Evolutionary conservation across 2,329 filamentous ascomycete species (phyloP), one percentile per base, ranked within the genome.

Genomic region (Xylaria sp.): DNA sequence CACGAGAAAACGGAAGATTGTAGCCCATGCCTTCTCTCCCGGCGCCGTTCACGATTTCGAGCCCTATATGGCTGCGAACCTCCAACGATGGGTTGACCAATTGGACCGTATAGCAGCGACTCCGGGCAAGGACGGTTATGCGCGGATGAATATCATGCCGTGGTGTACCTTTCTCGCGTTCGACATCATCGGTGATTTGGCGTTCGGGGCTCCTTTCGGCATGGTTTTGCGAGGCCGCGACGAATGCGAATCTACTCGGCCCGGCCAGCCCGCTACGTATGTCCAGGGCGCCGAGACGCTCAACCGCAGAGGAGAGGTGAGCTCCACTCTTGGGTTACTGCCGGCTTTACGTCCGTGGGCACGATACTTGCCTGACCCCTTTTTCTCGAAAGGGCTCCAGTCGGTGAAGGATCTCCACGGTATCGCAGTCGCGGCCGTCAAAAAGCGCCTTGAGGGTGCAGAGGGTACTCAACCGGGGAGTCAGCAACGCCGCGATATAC

Each of bases 21-120:
- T 71, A 31, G 54, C 66, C 2, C 66, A 71, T 28, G 66, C 66
- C 48, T 71, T 71, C 54, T 71, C 69, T 1, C 69, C 69, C 1
- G 69, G 62, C 23, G 62, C 69, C 12, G 62, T 71, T 13, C 66
- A 69, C 36, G 66, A 71, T 23, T 71, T 71, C 66, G 69, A 71
- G 59, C 69, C 69, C 0, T 61, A 71, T 13, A 71, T 71, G 62
- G 52, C 69, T 13, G 59, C 59, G 13, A 68, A 71, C 36, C 66
- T 71, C 15, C 13, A 68, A 55, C 66, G 66, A 8, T 71, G 69
- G 69, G 66, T 69, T 18, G 15, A 18, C 15, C 62, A 71, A 31
- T 20, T 71, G 36, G 69, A 71, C 23, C 62, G 59, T 3, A 68
- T 70, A 25, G 41, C 59, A 10, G 39, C 23, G 18, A 56, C 15